Evolutionary conservation across 2,329 filamentous ascomycete species (phyloP), one percentile per base, ranked within the genome.

Genomic region (Sclerotiophoma versabilis): DNA sequence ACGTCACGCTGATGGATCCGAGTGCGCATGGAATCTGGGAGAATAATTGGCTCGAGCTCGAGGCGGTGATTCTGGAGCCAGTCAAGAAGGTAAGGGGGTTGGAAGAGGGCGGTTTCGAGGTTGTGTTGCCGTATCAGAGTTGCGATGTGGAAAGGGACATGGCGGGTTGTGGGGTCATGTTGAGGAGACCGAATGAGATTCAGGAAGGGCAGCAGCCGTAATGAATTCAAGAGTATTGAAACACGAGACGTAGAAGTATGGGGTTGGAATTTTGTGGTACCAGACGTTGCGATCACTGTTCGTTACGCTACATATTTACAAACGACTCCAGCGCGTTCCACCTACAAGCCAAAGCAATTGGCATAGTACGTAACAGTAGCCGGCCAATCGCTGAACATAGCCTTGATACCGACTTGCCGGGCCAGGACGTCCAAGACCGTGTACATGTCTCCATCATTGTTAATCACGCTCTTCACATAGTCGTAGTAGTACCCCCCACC

Each of bases 341-440:
- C 43, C 33, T 68, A 69, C 44, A 77, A 55, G 1, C 76, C 82
- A 60, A 90, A 85, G 75, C 88, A 91, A 65, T 89, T 91, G 59
- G 87, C 88, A 72, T 89, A 91, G 61, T 87, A 90, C 0, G 86
- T 88, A 7, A 85, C 82, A 0, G 87, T 88, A 10, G 85, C 84
- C 14, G 83, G 83, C 88, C 88, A 91, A 70, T 91, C 88, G 4
- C 83, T 82, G 64, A 91, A 91, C 57, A 91, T 80, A 4, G 80
- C 86, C 25, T 76, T 72, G 12, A 88, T 83, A 0, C 83, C 82
- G 9, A 90, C 83, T 63, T 90, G 75, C 59, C 81, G 77, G 2
- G 79, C 83, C 54, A 91, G 75, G 1, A 88, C 85, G 62, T 91
- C 83, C 30, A 91, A 69, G n/a, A 90, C 78, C 22, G 80, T 83